phyloP scores from a whole-genome alignment of 2,329 filamentous ascomycete genomes.

The Pseudogymnoascus sp. region DNA sequence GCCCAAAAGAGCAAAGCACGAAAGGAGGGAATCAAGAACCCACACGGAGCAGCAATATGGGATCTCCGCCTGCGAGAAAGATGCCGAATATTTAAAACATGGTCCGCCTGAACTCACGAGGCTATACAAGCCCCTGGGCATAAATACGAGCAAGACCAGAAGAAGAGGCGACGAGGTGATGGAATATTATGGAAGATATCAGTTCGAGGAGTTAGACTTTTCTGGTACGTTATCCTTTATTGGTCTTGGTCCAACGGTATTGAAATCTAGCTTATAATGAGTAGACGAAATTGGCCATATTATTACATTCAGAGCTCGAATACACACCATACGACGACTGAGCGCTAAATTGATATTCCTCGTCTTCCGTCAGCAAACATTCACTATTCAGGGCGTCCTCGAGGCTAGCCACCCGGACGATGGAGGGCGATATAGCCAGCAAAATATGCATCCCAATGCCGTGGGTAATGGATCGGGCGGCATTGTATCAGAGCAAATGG shows the following conservation, averaged over 20 bases:
- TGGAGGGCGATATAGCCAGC: conserved; percentile 17
- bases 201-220: conserved; percentile 26
- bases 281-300: conserved; percentile 22
- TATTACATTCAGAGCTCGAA: conserved; percentile 53
- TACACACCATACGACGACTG: conserved; percentile 73
- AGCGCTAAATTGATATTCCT: conserved; percentile 78
- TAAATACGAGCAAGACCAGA: conserved; percentile 27
- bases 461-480: conserved; percentile 25
- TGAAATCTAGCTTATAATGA: background rate
- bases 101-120: conserved; percentile 23
- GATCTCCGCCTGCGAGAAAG: conserved; percentile 8
- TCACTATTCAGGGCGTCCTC: conserved; percentile 78
- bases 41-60: background rate
- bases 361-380: conserved; percentile 74
- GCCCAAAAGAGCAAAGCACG: background rate
- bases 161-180: conserved; percentile 23
- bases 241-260: background rate
- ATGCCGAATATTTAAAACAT: conserved; percentile 23
- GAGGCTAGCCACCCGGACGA: conserved; percentile 15
- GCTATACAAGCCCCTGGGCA: conserved; percentile 26
- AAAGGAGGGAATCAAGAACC: background rate
- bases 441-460: conserved; percentile 19
- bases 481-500: conserved; percentile 61
- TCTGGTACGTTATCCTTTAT: conserved; percentile 17
- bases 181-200: background rate